Conservation (phyloP, 2,329 filamentous ascomycete species). For the Ophiostoma triangulosporum region DNA sequence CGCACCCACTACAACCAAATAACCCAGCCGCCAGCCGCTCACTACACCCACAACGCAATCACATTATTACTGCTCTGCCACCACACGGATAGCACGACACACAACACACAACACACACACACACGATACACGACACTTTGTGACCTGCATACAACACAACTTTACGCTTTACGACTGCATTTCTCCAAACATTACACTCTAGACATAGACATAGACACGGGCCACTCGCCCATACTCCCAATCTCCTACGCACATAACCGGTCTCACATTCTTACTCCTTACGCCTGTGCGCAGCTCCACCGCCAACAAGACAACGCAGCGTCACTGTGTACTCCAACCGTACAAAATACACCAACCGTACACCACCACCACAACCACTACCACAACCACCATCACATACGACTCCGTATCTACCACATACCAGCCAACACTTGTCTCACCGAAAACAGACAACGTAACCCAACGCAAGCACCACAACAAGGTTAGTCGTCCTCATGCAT, state of each 20-base stretch:
- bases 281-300: neutral
- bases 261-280: neutral
- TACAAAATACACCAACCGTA: neutral
- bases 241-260: neutral
- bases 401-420: neutral
- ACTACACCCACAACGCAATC: no score
- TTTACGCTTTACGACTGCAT: no score
- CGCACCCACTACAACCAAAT: no score
- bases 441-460: neutral
- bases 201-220: no score
- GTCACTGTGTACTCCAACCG: neutral
- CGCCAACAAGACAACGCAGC: neutral
- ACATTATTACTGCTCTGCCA: no score
- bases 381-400: neutral
- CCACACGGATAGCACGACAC: no score
- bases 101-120: no score
- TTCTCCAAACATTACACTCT: neutral
- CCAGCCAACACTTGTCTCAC: neutral
- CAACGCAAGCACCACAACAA: neutral
- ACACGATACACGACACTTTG: no score
- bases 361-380: neutral
- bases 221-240: neutral
- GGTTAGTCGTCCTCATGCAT: neutral
- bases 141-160: no score
- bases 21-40: no score